Percentiles rank a stretch among this genome's conserved stretches.
These are phyloP conservation scores for Globisporangium cylindrosporum DNA, from an alignment of 352 stramenopile genomes.

Conservation along the genomic window DNA sequence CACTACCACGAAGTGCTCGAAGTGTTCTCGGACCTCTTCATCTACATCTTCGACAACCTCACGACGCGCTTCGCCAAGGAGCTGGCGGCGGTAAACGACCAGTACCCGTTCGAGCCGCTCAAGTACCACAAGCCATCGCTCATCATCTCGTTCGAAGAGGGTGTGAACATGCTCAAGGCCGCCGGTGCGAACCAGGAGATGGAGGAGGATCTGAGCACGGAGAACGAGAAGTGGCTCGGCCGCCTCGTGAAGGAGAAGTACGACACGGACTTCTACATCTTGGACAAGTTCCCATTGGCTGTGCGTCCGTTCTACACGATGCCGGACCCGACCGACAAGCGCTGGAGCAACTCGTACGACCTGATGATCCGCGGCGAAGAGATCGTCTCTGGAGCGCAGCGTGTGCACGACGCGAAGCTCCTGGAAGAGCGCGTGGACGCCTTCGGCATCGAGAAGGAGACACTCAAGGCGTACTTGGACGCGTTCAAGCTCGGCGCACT, in stretches of 20 bases:
- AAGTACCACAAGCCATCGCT: constrained; percentile 95
- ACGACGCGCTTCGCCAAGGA: constrained; percentile 93
- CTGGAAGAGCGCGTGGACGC: constrained; percentile 90
- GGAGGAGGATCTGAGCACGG: constrained; percentile 88
- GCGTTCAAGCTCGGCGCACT: constrained; percentile 98
- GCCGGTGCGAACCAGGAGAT: constrained; percentile 69
- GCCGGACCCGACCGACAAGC: constrained; percentile 94
- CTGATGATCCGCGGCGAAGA: constrained; percentile 99
- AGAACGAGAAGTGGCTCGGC: constrained; percentile 98
- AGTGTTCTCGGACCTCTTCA: constrained; percentile 98
- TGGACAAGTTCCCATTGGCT: constrained; percentile 99
- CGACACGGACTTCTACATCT: constrained; percentile 99
- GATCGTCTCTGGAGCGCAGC: constrained; percentile 99
- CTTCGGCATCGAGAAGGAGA: constrained; percentile 83
- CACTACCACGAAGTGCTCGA: constrained; percentile 99
- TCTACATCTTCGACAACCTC: constrained; percentile 99
- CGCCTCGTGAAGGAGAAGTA: constrained; percentile 97
- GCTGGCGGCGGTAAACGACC: constrained; percentile 93
- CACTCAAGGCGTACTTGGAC: constrained; percentile 96
- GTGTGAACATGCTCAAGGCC: constrained; percentile 91
- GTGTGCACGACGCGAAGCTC: constrained; percentile 96
- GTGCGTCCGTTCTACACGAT: constrained; percentile 99
- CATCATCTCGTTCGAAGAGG: constrained; percentile 93
- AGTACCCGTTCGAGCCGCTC: constrained; percentile 97
- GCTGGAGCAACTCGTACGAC: constrained; percentile 98